These are phyloP conservation scores for Aureobasidium zeae DNA, from an alignment of 2,329 filamentous ascomycete genomes.

Conservation along the genomic window DNA sequence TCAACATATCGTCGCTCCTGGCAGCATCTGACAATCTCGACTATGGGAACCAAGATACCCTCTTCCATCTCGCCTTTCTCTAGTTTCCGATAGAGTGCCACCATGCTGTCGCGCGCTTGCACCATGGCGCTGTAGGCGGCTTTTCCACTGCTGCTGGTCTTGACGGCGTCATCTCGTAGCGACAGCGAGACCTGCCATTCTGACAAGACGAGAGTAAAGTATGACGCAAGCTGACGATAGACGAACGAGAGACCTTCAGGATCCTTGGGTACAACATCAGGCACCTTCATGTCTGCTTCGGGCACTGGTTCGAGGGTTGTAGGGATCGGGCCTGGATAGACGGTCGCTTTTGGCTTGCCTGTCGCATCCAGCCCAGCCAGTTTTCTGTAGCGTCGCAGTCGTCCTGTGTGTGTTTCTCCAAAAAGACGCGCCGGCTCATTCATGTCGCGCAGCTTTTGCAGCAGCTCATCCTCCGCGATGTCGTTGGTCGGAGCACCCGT, in stretches of 20 bases:
- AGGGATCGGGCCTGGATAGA: slow-evolving; percentile 72
- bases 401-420: slow-evolving; percentile 64
- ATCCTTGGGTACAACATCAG: slow-evolving; percentile 52
- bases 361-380: slow-evolving; percentile 32
- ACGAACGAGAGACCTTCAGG: slow-evolving; percentile 59
- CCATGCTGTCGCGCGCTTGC: slow-evolving; percentile 79
- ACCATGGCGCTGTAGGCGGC: slow-evolving; percentile 77
- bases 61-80: slow-evolving; percentile 73
- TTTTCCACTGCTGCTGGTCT: slow-evolving; percentile 69
- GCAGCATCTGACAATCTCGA: slow-evolving; percentile 85
- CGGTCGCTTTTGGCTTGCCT: slow-evolving; percentile 24
- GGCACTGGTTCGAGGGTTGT: slow-evolving; percentile 72
- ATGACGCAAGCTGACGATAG: slow-evolving; percentile 80
- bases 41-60: slow-evolving; percentile 67
- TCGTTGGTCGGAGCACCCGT: slow-evolving; percentile 36
- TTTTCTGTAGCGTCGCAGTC: slow-evolving; percentile 61
- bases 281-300: slow-evolving; percentile 82
- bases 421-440: slow-evolving; percentile 69
- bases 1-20: slow-evolving; percentile 90
- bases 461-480: slow-evolving; percentile 61
- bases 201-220: slow-evolving; percentile 89
- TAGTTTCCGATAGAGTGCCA: slow-evolving; percentile 79
- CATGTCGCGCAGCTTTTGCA: slow-evolving; percentile 57
- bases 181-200: slow-evolving; percentile 78
- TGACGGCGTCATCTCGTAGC: slow-evolving; percentile 45